phyloP scores from a whole-genome alignment of 768 basidiomycete species.

The Lactarius indigo region DNA sequence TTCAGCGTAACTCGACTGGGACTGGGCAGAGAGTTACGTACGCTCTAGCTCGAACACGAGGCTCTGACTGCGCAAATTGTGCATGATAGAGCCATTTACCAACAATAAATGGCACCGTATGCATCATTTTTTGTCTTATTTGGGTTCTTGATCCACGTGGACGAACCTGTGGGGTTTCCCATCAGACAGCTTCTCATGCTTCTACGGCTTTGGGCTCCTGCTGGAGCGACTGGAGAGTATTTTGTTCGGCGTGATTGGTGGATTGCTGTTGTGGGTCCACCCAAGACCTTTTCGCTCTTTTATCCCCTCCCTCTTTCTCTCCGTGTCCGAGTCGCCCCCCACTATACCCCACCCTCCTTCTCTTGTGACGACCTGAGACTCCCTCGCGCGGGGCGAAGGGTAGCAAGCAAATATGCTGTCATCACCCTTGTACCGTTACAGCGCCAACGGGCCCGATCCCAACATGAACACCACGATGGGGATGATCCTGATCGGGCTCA shows the following conservation, averaged over 20 bases:
- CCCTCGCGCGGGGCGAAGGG: background rate
- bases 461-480: slow-evolving; percentile 3
- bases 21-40: no score
- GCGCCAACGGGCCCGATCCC: background rate
- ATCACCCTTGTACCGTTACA: background rate
- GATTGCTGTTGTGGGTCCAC: background rate
- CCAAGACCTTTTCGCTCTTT: background rate
- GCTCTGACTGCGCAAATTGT: background rate
- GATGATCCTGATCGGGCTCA: slow-evolving; percentile 9
- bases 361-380: background rate
- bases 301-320: background rate
- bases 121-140: background rate
- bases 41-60: background rate
- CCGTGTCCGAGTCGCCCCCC: background rate
- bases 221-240: background rate
- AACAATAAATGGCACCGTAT: no score
- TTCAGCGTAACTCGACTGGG: no score
- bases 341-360: background rate
- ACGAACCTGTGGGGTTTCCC: background rate
- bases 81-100: background rate
- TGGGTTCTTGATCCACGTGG: background rate
- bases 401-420: no score
- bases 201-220: background rate
- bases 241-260: background rate
- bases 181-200: background rate